These are phyloP conservation scores for Mayamaea pseudoterrestris DNA, from an alignment of 108 stramenopile genomes.

Conservation along the genomic window DNA sequence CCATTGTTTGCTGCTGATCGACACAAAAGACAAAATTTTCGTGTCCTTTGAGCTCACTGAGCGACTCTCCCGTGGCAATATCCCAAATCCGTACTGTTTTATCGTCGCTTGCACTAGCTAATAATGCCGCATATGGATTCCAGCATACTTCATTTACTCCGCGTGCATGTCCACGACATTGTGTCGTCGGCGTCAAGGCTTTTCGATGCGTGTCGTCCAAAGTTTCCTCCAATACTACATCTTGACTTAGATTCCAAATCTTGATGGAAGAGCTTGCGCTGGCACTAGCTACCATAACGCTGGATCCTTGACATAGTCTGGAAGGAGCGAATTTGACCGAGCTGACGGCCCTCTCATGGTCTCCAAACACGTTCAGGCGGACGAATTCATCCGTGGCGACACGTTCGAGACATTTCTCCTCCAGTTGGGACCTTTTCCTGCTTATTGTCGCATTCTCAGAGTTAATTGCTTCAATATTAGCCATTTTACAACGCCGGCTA, in stretches of 20 bases:
- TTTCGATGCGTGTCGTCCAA: neutral
- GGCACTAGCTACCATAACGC: slow-evolving; percentile 51
- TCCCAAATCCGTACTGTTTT: slow-evolving; percentile 87
- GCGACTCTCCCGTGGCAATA: slow-evolving; percentile 54
- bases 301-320: slow-evolving; percentile 14
- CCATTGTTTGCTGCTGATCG: slow-evolving; percentile 71
- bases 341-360: slow-evolving; percentile 75
- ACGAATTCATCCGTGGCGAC: neutral
- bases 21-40: slow-evolving; percentile 84
- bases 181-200: neutral
- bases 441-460: too few relatives aligned
- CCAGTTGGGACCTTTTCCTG: too few relatives aligned
- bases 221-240: neutral
- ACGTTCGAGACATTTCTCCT: too few relatives aligned
- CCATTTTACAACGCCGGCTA: too few relatives aligned
- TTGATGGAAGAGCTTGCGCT: slow-evolving; percentile 69
- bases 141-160: slow-evolving; percentile 85
- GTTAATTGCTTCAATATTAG: too few relatives aligned
- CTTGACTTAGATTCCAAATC: slow-evolving; percentile 44
- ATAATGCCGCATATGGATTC: slow-evolving; percentile 41
- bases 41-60: slow-evolving; percentile 86
- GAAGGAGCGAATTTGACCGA: slow-evolving; percentile 54
- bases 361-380: slow-evolving; percentile 32
- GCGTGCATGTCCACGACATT: slow-evolving; percentile 48
- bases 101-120: slow-evolving; percentile 88